These are phyloP conservation scores for Aegle marmelos DNA, from an alignment of 345 rosid genomes.

Conservation along the genomic window DNA sequence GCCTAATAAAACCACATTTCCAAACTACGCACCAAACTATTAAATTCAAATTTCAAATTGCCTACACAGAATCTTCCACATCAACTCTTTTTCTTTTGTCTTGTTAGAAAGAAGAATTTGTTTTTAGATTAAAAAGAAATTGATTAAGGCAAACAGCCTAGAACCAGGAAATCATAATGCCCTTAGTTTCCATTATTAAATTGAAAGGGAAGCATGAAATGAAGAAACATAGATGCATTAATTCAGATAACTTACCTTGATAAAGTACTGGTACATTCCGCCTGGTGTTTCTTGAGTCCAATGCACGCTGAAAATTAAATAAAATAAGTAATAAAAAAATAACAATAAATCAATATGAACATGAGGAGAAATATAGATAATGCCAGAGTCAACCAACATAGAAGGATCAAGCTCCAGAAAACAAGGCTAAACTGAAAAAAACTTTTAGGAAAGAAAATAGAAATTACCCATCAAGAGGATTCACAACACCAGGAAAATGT, in stretches of 20 bases:
- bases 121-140: not conserved
- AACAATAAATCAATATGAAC: not conserved
- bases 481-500: conserved; percentile 82
- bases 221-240: conserved; percentile 13
- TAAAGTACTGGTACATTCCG: conserved; percentile 92
- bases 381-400: not conserved
- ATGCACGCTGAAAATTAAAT: conserved; percentile 48
- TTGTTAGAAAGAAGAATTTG: not conserved
- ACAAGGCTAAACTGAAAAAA: conserved; percentile 8
- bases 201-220: not conserved
- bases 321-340: not conserved
- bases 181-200: not conserved
- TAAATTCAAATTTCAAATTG: not conserved
- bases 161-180: not conserved
- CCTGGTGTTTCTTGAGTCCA: conserved; percentile 73
- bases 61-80: not conserved
- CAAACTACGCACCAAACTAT: not conserved
- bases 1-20: not conserved
- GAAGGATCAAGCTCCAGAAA: conserved; percentile 5
- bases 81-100: not conserved
- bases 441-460: not conserved
- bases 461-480: conserved; percentile 91
- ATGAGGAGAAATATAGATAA: not conserved
- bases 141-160: not conserved
- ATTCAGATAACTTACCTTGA: conserved; percentile 55